These are phyloP conservation scores for Viscum album DNA, from an alignment of 177 flowering plant species.

Conservation along the genomic window DNA sequence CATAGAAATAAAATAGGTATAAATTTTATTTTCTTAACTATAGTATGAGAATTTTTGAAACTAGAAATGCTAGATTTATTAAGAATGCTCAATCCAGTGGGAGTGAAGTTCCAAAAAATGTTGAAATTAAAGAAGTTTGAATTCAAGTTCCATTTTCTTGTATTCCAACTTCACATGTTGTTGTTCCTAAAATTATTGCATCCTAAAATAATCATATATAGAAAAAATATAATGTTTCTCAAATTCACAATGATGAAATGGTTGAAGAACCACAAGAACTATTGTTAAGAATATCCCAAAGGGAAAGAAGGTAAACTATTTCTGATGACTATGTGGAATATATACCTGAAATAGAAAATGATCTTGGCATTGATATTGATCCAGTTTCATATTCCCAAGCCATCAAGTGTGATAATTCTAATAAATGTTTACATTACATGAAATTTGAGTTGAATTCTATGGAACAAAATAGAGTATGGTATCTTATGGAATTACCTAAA, in stretches of 20 bases:
- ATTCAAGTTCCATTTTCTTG: no score
- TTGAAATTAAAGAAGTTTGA: neutral
- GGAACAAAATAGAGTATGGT: neutral
- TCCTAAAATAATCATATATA: no score
- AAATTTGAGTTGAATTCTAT: neutral
- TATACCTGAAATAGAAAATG: neutral
- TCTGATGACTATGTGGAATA: neutral
- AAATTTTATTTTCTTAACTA: neutral
- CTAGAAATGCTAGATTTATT: neutral
- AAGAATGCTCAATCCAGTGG: neutral
- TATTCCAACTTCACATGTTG: no score
- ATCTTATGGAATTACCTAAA: neutral
- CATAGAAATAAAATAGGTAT: neutral
- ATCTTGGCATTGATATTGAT: neutral
- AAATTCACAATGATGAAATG: no score
- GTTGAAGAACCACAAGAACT: neutral
- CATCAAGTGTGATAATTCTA: neutral
- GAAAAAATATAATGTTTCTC: no score
- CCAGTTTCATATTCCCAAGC: neutral
- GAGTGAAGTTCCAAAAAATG: neutral
- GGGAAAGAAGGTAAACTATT: neutral
- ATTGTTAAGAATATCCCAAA: neutral
- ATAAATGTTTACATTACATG: neutral
- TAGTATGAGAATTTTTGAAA: neutral
- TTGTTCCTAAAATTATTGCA: no score